These are phyloP conservation scores for Metschnikowia lunata DNA, from an alignment of 805 yeast genomes.

Conservation along the genomic window DNA sequence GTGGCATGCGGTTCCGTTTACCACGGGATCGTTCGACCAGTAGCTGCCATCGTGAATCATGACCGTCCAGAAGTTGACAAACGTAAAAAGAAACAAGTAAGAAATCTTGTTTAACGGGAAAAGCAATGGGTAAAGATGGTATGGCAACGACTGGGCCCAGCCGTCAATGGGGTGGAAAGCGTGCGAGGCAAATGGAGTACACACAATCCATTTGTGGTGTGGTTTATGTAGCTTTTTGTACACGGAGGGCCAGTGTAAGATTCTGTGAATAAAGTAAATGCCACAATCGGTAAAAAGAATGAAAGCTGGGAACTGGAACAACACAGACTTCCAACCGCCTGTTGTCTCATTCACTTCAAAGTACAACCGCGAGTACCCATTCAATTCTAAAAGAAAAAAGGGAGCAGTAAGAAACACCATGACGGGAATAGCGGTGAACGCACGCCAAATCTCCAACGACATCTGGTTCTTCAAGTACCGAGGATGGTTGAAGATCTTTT, in stretches of 20 bases:
- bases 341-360: slow-evolving; percentile 55
- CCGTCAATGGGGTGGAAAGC: slow-evolving; percentile 99
- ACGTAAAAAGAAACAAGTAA: slow-evolving; percentile 76
- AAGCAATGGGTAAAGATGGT: slow-evolving; percentile 85
- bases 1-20: slow-evolving; percentile 98
- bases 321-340: slow-evolving; percentile 65
- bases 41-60: slow-evolving; percentile 98
- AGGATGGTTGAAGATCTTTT: slow-evolving; percentile 90
- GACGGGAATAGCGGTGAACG: slow-evolving; percentile 74
- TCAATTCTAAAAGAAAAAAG: slow-evolving; percentile 80
- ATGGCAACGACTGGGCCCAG: slow-evolving; percentile 86
- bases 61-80: slow-evolving; percentile 97
- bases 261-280: slow-evolving; percentile 86
- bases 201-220: slow-evolving; percentile 98
- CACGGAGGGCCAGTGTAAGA: slow-evolving; percentile 87
- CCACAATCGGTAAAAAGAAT: slow-evolving; percentile 92
- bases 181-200: slow-evolving; percentile 97
- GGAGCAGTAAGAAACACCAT: slow-evolving; percentile 89
- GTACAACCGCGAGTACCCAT: slow-evolving; percentile 79
- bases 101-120: slow-evolving; percentile 90
- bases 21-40: slow-evolving; percentile 85
- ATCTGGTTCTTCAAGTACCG: slow-evolving; percentile 92
- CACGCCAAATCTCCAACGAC: slow-evolving; percentile 74
- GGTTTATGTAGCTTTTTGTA: slow-evolving; percentile 91
- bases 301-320: slow-evolving; percentile 69